Evolutionary conservation across 495 filamentous ascomycete genomes (phyloP).

Genomic region (Aspergillus sclerotioniger): DNA sequence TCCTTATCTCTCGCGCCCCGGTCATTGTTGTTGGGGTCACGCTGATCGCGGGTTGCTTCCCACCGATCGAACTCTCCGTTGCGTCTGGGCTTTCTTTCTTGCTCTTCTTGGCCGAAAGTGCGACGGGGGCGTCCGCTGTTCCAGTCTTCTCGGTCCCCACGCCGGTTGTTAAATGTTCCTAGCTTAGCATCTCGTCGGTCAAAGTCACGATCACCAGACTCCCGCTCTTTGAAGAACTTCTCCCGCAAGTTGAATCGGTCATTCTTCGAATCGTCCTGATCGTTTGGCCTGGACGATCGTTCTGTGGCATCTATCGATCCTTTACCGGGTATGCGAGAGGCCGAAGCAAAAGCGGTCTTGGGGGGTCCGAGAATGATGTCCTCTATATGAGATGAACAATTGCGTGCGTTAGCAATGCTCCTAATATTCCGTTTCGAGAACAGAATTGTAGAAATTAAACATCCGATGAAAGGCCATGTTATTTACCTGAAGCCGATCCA

Average conservation of each 20-base stretch:
- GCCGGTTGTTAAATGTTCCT: constrained; percentile 40
- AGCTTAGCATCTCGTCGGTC: constrained; percentile 42
- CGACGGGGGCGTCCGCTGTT: constrained; percentile 54
- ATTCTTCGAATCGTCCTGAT: constrained; percentile 50
- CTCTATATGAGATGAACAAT: constrained; percentile 56
- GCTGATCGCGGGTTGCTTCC: constrained; percentile 45
- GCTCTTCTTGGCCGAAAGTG: constrained; percentile 53
- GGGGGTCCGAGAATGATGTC: constrained; percentile 89
- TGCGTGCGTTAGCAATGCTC: constrained; percentile 18
- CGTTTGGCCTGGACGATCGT: constrained; percentile 43
- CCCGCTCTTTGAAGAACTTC: constrained; percentile 47
- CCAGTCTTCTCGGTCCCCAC: constrained; percentile 58
- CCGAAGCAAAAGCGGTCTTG: constrained; percentile 81
- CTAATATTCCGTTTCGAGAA: constrained; percentile 16
- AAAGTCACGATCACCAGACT: constrained; percentile 43
- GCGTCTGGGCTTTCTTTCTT: constrained; percentile 50
- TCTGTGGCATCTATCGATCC: constrained; percentile 51
- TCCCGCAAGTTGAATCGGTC: constrained; percentile 64
- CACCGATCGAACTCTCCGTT: constrained; percentile 66
- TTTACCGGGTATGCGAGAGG: constrained; percentile 60
- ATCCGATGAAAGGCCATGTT: background rate
- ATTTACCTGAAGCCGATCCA: constrained; percentile 57
- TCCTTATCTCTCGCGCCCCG: constrained; percentile 43
- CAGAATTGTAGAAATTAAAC: constrained; percentile 5
- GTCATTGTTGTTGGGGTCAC: constrained; percentile 47